These are phyloP conservation scores for Magnolia officinalis DNA, from an alignment of 164 flowering plant genomes.

Conservation along the genomic window DNA sequence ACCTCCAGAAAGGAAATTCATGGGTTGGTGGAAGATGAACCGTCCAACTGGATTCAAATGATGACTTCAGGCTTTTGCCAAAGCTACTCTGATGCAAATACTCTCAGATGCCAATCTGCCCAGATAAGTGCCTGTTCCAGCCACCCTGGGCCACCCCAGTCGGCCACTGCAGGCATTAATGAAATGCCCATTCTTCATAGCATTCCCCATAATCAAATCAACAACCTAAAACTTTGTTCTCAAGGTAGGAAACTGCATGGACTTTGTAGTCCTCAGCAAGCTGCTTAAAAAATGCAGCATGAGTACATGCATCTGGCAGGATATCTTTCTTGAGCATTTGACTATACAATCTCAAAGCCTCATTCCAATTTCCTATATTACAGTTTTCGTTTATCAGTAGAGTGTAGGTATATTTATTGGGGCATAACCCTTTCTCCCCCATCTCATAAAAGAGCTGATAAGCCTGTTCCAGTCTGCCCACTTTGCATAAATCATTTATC, in stretches of 20 bases:
- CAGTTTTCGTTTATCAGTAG: constrained; percentile 54
- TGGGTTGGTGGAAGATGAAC: neutral
- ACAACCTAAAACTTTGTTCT: constrained; percentile 22
- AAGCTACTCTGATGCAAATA: neutral
- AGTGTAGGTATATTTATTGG: constrained; percentile 68
- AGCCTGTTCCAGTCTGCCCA: constrained; percentile 41
- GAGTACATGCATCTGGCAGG: constrained; percentile 56
- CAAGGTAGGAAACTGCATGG: constrained; percentile 36
- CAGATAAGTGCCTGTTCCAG: neutral
- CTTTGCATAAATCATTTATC: constrained; percentile 62
- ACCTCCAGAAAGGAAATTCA: neutral
- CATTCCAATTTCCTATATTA: constrained; percentile 45
- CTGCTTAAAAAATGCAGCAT: constrained; percentile 44
- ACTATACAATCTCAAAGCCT: constrained; percentile 53
- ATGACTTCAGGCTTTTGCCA: neutral
- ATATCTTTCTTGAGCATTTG: constrained; percentile 58
- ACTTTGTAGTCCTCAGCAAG: constrained; percentile 29
- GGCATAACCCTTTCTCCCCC: constrained; percentile 43
- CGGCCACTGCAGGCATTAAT: neutral
- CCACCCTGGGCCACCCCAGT: neutral
- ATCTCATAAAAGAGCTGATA: constrained; percentile 44
- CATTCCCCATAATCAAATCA: neutral
- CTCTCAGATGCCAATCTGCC: neutral
- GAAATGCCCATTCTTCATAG: neutral
- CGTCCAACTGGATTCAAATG: neutral